A percentile compares a stretch with the other conserved stretches of the same genome.
Conservation (phyloP, 352 stramenopile genomes). For the Globisporangium paddicum region DNA sequence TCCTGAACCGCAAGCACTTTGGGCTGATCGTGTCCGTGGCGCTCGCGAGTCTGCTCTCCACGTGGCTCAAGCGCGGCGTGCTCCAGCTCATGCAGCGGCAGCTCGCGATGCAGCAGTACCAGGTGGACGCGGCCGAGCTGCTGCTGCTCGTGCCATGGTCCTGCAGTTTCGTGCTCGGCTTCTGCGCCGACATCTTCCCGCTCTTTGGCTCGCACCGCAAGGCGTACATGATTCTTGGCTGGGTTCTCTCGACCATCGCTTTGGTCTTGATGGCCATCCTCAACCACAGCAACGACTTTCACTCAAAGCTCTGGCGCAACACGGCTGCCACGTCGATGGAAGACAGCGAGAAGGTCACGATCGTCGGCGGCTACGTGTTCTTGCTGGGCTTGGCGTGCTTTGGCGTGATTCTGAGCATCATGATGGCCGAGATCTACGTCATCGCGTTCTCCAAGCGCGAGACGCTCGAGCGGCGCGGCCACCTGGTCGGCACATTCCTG, state of each 20-base stretch:
- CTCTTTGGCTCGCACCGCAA: slow-evolving; percentile 17
- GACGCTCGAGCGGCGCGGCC: slow-evolving; percentile 21
- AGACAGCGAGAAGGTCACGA: slow-evolving; percentile 10
- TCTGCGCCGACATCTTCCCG: slow-evolving; percentile 19
- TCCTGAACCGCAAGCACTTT: slow-evolving; percentile 23
- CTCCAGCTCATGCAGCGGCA: slow-evolving; percentile 29
- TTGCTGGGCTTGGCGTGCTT: slow-evolving; percentile 36
- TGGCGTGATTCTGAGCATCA: slow-evolving; percentile 32
- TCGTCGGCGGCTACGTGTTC: slow-evolving; percentile 33
- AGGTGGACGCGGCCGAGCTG: slow-evolving; percentile 28
- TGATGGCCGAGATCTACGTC: slow-evolving; percentile 43
- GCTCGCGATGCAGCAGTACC: slow-evolving; percentile 32
- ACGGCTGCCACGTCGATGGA: slow-evolving; percentile 17
- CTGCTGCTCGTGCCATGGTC: slow-evolving; percentile 38
- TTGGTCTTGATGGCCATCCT: slow-evolving; percentile 31
- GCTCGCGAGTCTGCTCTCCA: slow-evolving; percentile 33
- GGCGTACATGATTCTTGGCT: slow-evolving; percentile 23
- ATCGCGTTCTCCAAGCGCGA: slow-evolving; percentile 36
- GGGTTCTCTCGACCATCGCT: slow-evolving; percentile 16
- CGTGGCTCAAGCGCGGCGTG: slow-evolving; percentile 41
- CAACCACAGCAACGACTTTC: slow-evolving; percentile 19
- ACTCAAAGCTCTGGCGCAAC: slow-evolving; percentile 10
- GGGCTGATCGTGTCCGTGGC: slow-evolving; percentile 33
- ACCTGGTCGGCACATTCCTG: slow-evolving; percentile 33
- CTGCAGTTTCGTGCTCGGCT: slow-evolving; percentile 22